Evolutionary conservation across 768 basidiomycete species (phyloP), one percentile per base, ranked within the genome.

Genomic region (Pleurotus sapidus): DNA sequence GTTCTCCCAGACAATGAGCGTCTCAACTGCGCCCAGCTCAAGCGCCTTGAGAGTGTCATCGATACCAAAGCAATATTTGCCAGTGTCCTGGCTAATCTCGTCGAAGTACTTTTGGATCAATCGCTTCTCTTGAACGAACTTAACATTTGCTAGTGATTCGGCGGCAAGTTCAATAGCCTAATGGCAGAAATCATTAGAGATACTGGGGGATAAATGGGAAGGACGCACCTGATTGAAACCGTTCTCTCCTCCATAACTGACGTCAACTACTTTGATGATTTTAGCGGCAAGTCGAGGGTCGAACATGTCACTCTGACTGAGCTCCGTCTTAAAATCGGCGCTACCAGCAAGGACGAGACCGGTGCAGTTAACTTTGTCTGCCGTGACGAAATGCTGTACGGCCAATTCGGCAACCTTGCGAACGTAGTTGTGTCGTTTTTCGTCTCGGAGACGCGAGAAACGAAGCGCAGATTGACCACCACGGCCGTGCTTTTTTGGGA

Each of bases 401-500:
- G 97, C 95, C 59, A 84, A 81, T 74, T 99, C 97, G 51, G 95
- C 95, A 58, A 99, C 97, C 74, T 99, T 99, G 66, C 97, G 91
- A 51, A 99, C 96, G 72, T 99, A 99, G 76, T 98, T 99, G 87
- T 98, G 95, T 47, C 97, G 88, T 73, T 97, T 97, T 78, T 99
- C 97, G 72, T 98, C 97, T 68, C 97, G 91, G 49, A 99, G 85
- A 80, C 97, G 96, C 40, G 96, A 93, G 86, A 99, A 99, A 90
- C 97, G 97, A 45, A 98, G 84, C 23, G 97, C 97, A 56, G 97
- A 98, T 74, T 99, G 97, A 73, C 97, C 97, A 85, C 97, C 97
- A 81, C 97, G 95, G 61, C 96, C 96, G 72, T 98, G 97, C 80
- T 99, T 99, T 81, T 99, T 99, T 43, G 97, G 97, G 8, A 98